These are phyloP conservation scores for Blechomonas ayalai DNA, from an alignment of 208 protist species.

Conservation along the genomic window DNA sequence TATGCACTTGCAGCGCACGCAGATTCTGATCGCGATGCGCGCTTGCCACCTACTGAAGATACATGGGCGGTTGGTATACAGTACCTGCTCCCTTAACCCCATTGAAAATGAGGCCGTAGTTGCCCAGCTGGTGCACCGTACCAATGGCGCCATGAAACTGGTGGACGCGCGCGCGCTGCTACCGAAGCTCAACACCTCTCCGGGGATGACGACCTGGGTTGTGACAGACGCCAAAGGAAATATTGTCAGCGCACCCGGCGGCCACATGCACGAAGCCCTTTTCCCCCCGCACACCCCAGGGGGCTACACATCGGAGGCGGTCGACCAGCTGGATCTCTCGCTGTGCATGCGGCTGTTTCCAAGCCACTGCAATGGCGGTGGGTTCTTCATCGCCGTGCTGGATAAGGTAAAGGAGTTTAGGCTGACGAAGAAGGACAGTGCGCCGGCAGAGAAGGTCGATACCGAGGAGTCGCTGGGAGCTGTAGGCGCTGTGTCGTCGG, in stretches of 20 bases:
- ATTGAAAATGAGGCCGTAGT: conserved; percentile 96
- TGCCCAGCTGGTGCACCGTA: conserved; percentile 72
- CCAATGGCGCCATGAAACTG: conserved; percentile 75
- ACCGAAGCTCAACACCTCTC: conserved; percentile 51
- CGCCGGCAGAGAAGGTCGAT: not conserved
- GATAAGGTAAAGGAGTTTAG: conserved; percentile 75
- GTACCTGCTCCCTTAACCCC: conserved; percentile 95
- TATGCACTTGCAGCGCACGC: conserved; percentile 69
- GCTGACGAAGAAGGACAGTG: conserved; percentile 16
- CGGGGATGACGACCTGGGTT: conserved; percentile 82
- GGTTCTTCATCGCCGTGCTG: conserved; percentile 97
- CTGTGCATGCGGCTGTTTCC: conserved; percentile 93
- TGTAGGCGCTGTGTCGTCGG: conserved; percentile 1
- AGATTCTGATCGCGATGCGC: conserved; percentile 80
- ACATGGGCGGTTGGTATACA: conserved; percentile 93
- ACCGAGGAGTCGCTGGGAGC: conserved; percentile 1
- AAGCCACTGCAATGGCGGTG: conserved; percentile 92
- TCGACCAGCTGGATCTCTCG: conserved; percentile 55
- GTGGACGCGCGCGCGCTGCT: conserved; percentile 81
- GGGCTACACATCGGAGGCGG: conserved; percentile 49
- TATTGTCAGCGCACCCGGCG: conserved; percentile 20
- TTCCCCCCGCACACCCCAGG: conserved; percentile 68
- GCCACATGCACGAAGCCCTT: conserved; percentile 61
- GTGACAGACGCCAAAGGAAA: conserved; percentile 64
- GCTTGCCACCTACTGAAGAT: conserved; percentile 70